Base-by-base conservation (phyloP, 2,329 filamentous ascomycete genomes). In the Niveomyces coronatus region DNA sequence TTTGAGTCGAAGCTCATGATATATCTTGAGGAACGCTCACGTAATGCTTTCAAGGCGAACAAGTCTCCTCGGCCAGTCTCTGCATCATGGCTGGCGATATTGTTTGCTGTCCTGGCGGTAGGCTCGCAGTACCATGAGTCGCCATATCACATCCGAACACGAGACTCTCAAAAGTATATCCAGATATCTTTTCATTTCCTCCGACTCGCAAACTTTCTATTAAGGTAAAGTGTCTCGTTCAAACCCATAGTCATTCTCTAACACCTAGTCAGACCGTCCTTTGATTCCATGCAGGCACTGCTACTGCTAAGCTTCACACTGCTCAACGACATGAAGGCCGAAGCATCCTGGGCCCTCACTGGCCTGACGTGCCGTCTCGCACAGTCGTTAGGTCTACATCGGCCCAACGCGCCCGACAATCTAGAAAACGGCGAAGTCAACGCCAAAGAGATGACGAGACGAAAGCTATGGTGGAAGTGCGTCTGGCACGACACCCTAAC, bases 301-400 rank as follows among this genome's bases (percentile, higher is more conserved):
- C 60, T 81, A 1, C 65, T 81, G 30, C 74, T 74, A 4, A 70
- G 74, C 20, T 79, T 80, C 44, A 75, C 78, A 3, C 60, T 81
- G 3, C 60, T 79, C 18, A 81, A 81, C 46, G 76, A 81, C 42
- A 81, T 81, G 76, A 80, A 80, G 49, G 76, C 76, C 2, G 76
- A 81, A 49, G 76, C 74, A 0, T 79, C 76, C 0, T 81, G 76
- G 76, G 76, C 76, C 0, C 53, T 81, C 37, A 67, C 78, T 35
- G 76, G 76, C 1, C 65, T 80, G 31, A 79, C 76, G 0, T 79
- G 75, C 44, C 68, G 76, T 18, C 63, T 81, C n/a, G 76, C 76
- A 0, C 75, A 80, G 50, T 79, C 76, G 1, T 60, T 81, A 2
- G 76, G 76, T 4, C 60, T 81, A 9, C 76, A 81, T 49, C 63